These are phyloP conservation scores for Chloris gayana DNA, from an alignment of 176 grass and related monocot genomes.

Conservation along the genomic window DNA sequence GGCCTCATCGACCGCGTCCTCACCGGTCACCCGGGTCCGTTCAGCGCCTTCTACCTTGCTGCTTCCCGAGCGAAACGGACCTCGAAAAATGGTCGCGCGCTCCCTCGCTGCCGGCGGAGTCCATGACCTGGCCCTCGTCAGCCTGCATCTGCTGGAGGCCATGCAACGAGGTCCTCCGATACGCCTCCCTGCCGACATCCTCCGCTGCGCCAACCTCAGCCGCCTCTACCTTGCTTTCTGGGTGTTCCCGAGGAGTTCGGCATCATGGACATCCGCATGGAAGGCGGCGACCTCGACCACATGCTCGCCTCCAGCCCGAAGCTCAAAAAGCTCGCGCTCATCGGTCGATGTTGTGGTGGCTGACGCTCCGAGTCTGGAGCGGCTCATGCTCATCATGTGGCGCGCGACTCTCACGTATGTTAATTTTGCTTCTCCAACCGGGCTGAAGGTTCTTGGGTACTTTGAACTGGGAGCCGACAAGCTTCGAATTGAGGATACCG, in stretches of 20 bases:
- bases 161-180: too few species aligned
- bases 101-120: slow-evolving; percentile 18
- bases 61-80: too few species aligned
- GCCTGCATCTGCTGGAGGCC: too few species aligned
- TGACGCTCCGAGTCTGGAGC: not conserved
- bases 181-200: not conserved
- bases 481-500: not conserved
- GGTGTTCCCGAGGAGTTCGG: slow-evolving; percentile 22
- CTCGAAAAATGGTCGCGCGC: slow-evolving; percentile 1
- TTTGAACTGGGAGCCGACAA: not conserved
- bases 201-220: slow-evolving; percentile 7
- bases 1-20: slow-evolving; percentile 15
- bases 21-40: slow-evolving; percentile 33
- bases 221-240: slow-evolving; percentile 40
- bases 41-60: slow-evolving; percentile 4
- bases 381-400: slow-evolving; percentile 35
- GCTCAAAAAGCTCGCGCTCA: slow-evolving; percentile 28
- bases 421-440: not conserved
- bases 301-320: slow-evolving; percentile 28
- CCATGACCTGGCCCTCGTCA: not conserved
- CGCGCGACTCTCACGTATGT: too few species aligned
- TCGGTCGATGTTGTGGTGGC: too few species aligned
- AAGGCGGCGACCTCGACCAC: slow-evolving; percentile 16
- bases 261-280: not conserved
- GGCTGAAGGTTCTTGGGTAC: not conserved